Percentiles rank a stretch among this genome's conserved stretches.
Evolutionary conservation across 2,329 filamentous ascomycete species (phyloP).

Genomic region (Fusarium keratoplasticum): DNA sequence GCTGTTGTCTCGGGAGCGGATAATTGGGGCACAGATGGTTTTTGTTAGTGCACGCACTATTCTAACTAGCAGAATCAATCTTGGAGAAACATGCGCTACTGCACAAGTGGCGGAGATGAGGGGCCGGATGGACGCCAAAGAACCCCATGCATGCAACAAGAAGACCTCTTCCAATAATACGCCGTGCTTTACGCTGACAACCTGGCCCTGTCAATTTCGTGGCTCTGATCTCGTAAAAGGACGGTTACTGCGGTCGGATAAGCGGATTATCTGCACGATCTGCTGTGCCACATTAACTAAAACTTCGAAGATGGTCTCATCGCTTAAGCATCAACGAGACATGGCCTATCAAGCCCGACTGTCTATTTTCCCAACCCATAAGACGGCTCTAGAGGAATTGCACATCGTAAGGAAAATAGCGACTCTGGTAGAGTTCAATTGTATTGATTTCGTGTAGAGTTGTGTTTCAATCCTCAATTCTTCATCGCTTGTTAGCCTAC

Average conservation of each 20-base stretch:
- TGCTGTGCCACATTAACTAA: not conserved
- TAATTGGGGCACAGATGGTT: not conserved
- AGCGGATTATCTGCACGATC: not conserved
- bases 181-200: slow-evolving; percentile 5
- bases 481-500: not conserved
- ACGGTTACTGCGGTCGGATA: slow-evolving; percentile 2
- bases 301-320: not conserved
- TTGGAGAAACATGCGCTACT: not conserved
- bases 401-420: not conserved
- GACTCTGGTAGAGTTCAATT: not conserved
- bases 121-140: slow-evolving; percentile 6
- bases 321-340: not conserved
- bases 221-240: not conserved
- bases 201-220: slow-evolving; percentile 1
- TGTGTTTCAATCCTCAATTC: not conserved
- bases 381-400: not conserved
- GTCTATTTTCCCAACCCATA: not conserved
- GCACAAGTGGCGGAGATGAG: slow-evolving; percentile 7
- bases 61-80: not conserved
- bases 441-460: not conserved
- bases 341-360: not conserved
- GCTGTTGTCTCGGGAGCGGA: slow-evolving; percentile 41
- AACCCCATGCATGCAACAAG: slow-evolving; percentile 22
- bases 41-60: not conserved
- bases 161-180: slow-evolving; percentile 13